A percentile compares a stretch with the other conserved stretches of the same genome.
Evolutionary conservation across 2,329 filamentous ascomycete genomes (phyloP).

Genomic region (Verticillium nubilum): DNA sequence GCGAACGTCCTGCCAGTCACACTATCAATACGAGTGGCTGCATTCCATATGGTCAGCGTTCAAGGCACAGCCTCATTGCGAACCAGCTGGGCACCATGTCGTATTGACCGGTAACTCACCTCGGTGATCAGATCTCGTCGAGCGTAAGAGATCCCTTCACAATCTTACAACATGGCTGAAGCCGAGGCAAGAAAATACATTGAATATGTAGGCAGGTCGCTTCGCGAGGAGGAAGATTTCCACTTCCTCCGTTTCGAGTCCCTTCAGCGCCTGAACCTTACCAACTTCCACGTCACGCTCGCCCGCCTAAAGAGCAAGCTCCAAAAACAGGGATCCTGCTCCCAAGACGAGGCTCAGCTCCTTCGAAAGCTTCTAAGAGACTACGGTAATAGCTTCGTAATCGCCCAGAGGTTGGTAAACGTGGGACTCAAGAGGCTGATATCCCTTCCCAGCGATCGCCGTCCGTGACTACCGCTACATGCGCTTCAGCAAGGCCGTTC

Average conservation of each 20-base stretch:
- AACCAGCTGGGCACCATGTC: background rate
- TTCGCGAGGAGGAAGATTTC: background rate
- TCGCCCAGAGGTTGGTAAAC: too few relatives aligned
- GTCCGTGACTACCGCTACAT: background rate
- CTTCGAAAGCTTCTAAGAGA: background rate
- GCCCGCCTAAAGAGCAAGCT: background rate
- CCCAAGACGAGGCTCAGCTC: background rate
- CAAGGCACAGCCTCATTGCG: background rate
- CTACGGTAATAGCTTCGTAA: too few relatives aligned
- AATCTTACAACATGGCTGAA: background rate
- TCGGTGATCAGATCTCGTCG: too few relatives aligned
- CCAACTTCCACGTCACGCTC: background rate
- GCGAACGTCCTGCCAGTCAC: background rate
- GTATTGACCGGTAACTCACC: background rate
- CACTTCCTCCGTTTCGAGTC: background rate
- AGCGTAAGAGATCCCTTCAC: background rate
- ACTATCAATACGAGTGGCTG: too few relatives aligned
- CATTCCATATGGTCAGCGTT: too few relatives aligned
- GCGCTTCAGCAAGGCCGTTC: background rate
- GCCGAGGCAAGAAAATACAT: background rate
- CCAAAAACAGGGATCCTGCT: background rate
- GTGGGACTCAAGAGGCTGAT: too few relatives aligned
- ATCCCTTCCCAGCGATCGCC: background rate
- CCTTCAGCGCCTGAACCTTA: background rate
- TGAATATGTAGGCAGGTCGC: background rate